A percentile compares a stretch with the other conserved stretches of the same genome.
Evolutionary conservation across 768 basidiomycete species (phyloP).

Genomic region (Mycena kentingensis): DNA sequence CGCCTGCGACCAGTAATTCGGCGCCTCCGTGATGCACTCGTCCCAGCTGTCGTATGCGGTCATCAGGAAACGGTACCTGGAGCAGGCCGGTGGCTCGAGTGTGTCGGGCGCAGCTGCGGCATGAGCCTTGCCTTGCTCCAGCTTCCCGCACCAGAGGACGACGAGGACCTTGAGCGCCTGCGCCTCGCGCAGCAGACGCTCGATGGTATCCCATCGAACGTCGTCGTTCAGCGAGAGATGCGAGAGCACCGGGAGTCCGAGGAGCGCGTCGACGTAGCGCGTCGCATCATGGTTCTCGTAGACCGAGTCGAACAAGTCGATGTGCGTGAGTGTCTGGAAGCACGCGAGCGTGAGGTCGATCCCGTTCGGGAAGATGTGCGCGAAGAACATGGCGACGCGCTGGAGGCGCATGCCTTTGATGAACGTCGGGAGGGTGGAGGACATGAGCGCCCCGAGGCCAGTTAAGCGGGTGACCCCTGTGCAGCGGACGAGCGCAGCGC

Average conservation of each 20-base stretch:
- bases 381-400: background rate
- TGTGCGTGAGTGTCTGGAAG: slow-evolving; percentile 4
- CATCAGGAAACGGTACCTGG: no score
- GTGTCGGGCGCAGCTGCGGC: no score
- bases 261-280: background rate
- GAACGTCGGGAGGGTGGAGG: background rate
- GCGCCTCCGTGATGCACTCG: no score
- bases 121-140: background rate
- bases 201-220: background rate
- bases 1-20: background rate
- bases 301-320: slow-evolving; percentile 6
- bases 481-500: no score
- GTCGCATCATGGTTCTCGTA: background rate
- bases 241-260: slow-evolving; percentile 3
- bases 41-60: no score
- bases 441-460: background rate
- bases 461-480: background rate
- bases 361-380: background rate
- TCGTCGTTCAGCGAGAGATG: slow-evolving; percentile 6
- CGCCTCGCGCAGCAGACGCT: background rate
- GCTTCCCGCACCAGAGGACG: background rate
- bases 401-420: background rate
- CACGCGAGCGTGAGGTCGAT: background rate
- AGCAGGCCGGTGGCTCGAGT: no score
- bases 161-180: background rate